These are phyloP conservation scores for Lachnellula hyalina DNA, from an alignment of 2,329 filamentous ascomycete genomes.

Conservation along the genomic window DNA sequence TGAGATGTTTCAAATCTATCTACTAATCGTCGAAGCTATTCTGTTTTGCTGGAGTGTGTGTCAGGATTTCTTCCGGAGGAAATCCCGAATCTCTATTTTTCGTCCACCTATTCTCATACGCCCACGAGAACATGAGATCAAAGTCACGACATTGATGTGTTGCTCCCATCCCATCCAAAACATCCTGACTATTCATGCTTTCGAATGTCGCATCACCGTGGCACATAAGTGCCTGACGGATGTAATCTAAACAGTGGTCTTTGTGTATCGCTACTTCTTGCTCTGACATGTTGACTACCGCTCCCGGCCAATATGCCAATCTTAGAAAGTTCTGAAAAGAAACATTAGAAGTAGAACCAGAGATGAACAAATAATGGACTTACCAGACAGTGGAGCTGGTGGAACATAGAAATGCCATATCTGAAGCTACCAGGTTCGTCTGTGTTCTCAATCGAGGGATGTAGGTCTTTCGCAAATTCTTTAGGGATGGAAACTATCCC, in stretches of 20 bases:
- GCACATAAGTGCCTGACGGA: neutral
- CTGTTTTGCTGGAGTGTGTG: neutral
- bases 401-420: neutral
- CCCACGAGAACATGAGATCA: neutral
- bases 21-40: neutral
- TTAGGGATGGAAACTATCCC: neutral
- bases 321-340: neutral
- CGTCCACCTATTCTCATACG: neutral
- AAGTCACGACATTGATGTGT: neutral
- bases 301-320: neutral
- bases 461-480: neutral
- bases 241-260: neutral
- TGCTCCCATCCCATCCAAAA: neutral
- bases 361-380: neutral
- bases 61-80: neutral
- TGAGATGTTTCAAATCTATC: too few relatives aligned
- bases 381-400: neutral
- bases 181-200: neutral
- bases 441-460: neutral
- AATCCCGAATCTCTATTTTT: neutral
- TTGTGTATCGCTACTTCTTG: neutral
- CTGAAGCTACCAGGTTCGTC: neutral
- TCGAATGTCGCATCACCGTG: neutral
- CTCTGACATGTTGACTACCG: neutral
- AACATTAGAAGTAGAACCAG: neutral